A percentile compares a stretch with the other conserved stretches of the same genome.
Evolutionary conservation across 306 rosid species (phyloP).

Genomic region (Rubus idaeus): DNA sequence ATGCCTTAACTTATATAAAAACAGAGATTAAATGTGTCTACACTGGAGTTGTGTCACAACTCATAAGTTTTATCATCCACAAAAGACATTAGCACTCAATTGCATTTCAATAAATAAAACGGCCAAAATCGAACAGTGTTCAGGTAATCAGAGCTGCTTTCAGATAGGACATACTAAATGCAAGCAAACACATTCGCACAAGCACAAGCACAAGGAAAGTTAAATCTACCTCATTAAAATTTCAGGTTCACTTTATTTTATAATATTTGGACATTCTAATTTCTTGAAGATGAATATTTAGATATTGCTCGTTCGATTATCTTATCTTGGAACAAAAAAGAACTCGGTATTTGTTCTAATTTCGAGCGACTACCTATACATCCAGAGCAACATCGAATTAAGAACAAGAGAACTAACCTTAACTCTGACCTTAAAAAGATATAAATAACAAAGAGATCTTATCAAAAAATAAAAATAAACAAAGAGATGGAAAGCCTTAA

Average conservation of each 20-base stretch:
- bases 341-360: neutral
- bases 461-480: too few species aligned
- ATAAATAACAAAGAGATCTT: too few species aligned
- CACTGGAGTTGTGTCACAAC: neutral
- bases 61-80: neutral
- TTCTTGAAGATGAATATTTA: neutral
- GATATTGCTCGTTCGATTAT: neutral
- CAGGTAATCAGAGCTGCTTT: neutral
- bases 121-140: neutral
- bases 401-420: neutral
- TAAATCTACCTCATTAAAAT: neutral
- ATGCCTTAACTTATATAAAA: neutral
- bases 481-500: neutral
- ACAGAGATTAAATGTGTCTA: neutral
- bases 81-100: conserved; percentile 9
- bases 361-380: neutral
- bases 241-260: neutral
- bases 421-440: conserved; percentile 1
- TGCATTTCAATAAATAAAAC: neutral
- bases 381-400: conserved; percentile 4
- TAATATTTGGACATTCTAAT: neutral
- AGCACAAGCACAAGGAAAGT: neutral
- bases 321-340: neutral
- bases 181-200: neutral
- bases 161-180: neutral